These are phyloP conservation scores for Cercospora nicotianae DNA, from an alignment of 2,329 filamentous ascomycete genomes.

Conservation along the genomic window DNA sequence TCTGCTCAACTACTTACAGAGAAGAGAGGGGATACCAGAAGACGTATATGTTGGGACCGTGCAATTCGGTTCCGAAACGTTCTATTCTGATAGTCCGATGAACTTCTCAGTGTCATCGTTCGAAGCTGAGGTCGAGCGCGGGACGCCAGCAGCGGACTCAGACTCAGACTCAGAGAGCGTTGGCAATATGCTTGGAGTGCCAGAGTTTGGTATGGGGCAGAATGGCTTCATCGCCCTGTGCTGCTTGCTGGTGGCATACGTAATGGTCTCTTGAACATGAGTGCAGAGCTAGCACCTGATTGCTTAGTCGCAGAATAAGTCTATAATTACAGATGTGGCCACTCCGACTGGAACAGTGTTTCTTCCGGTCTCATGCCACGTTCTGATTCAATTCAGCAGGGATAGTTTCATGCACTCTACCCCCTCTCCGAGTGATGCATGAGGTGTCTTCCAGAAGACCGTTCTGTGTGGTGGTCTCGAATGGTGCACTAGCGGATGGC, in stretches of 20 bases:
- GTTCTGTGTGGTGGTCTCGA: background rate
- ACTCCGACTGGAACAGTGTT: background rate
- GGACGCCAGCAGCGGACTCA: background rate
- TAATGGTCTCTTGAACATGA: background rate
- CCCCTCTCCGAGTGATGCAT: background rate
- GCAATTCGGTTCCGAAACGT: conserved; percentile 25
- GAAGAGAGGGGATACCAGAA: conserved; percentile 14
- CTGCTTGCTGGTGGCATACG: background rate
- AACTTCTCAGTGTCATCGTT: conserved; percentile 22
- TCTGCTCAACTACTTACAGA: conserved; percentile 17
- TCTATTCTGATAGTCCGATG: conserved; percentile 21
- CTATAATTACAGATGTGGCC: background rate
- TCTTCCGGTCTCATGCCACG: background rate
- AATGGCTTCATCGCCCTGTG: background rate
- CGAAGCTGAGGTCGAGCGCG: conserved; percentile 9
- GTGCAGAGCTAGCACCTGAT: background rate
- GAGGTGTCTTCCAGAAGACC: background rate
- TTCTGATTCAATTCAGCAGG: background rate
- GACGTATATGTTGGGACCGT: conserved; percentile 23
- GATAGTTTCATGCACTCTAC: background rate
- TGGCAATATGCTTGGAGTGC: background rate
- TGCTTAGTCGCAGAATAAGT: background rate
- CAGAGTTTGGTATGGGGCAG: background rate
- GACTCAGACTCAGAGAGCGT: conserved; percentile 10
- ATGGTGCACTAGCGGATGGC: conserved; percentile 1